Evolutionary conservation across 2,329 filamentous ascomycete genomes (phyloP), one percentile per base, ranked within the genome.

Genomic region (Davidsoniella neocaledoniae): DNA sequence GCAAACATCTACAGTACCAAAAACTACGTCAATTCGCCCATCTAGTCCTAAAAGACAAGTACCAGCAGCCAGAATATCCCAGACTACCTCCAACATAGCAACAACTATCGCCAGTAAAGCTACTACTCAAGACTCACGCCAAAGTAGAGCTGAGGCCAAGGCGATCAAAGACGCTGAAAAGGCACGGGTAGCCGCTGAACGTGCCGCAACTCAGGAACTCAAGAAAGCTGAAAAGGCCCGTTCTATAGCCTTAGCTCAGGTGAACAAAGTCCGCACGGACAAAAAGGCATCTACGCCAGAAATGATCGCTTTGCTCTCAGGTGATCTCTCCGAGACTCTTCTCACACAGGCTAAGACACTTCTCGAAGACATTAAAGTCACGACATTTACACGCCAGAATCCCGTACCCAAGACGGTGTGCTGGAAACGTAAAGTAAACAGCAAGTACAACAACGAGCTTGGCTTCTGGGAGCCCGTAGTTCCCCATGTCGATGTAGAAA

Each of bases 271-370:
- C 8, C 77, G 77, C 47, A 77, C 76, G 0, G 79, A 86, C 63
- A 86, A 85, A 64, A 86, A 84, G 56, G 66, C 79, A 0, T 82
- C 83, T 0, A 75, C 78, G 0, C 73, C 73, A 0, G 83, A 91
- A 61, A 90, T 91, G 83, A 79, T 90, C 46, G 70, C 86, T 1
- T 76, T 85, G 56, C 66, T 90, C 21, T 74, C 83, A 0, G 63
- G 64, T 0, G 71, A 70, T 1, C 64, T 90, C 1, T 63, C 72
- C 19, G 61, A 68, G 0, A 66, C 63, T 0, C 59, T 71, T 21
- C 66, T 60, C 21, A 61, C 68, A 1, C 71, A 74, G 43, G 61
- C 73, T 4, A 63, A 71, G 49, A 61, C 66, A 1, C 63, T 79
- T n/a, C 65, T 82, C 0, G 59, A 63, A 2, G 66, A 70, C 1